Evolutionary conservation across 495 filamentous ascomycete genomes (phyloP).

Genomic region (Hyaloscypha bicolor): DNA sequence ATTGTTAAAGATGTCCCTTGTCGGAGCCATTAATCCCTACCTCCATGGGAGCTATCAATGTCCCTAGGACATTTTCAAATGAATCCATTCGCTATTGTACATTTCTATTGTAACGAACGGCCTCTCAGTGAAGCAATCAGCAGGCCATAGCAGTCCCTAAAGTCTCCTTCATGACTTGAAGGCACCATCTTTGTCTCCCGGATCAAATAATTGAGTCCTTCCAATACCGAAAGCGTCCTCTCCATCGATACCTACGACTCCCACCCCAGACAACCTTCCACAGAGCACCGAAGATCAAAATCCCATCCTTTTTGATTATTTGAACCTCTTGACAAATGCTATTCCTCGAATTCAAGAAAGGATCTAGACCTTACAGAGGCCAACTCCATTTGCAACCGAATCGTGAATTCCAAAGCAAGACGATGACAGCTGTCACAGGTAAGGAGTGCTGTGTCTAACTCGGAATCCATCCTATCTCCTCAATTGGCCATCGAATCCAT

Average conservation of each 20-base stretch:
- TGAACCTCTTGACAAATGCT: neutral
- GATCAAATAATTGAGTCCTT: neutral
- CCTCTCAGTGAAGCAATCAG: too few species aligned
- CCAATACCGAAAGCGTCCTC: neutral
- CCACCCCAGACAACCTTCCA: neutral
- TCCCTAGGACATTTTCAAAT: too few species aligned
- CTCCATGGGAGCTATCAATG: too few species aligned
- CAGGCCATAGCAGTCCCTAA: too few species aligned
- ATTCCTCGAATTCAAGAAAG: neutral
- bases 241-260: neutral
- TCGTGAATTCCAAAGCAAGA: neutral
- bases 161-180: neutral
- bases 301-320: neutral
- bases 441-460: neutral
- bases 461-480: constrained; percentile 43
- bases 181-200: neutral
- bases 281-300: neutral
- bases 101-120: too few species aligned
- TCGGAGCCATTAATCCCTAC: too few species aligned
- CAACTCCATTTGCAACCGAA: neutral
- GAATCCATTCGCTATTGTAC: too few species aligned
- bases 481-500: constrained; percentile 47
- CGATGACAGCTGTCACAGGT: neutral
- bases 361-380: neutral
- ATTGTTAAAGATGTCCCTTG: too few species aligned